Evolutionary conservation across 2,329 filamentous ascomycete species (phyloP).

Genomic region (Fusarium musae): DNA sequence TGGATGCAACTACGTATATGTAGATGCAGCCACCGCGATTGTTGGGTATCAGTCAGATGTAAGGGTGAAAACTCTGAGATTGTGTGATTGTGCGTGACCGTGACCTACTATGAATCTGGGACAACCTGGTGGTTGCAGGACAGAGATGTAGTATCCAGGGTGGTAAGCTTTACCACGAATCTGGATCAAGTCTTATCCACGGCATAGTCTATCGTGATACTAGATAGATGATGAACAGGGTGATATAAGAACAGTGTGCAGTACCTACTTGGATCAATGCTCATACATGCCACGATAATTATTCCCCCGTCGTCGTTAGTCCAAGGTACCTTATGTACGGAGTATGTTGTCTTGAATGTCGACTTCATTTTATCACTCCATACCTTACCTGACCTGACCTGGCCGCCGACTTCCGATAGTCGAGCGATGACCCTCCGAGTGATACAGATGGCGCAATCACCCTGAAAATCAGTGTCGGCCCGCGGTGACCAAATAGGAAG

Average conservation of each 20-base stretch:
- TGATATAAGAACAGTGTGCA: not conserved
- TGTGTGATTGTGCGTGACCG: not conserved
- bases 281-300: not conserved
- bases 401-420: constrained; percentile 5
- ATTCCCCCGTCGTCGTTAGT: not conserved
- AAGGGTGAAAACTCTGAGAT: not conserved
- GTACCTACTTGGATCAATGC: not conserved
- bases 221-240: not conserved
- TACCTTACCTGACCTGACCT: not conserved
- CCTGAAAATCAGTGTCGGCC: constrained; percentile 10
- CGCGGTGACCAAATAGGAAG: constrained; percentile 30
- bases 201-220: not conserved
- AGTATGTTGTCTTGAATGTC: not conserved
- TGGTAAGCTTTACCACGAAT: not conserved
- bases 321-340: not conserved
- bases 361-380: not conserved
- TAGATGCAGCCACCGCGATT: constrained; percentile 13
- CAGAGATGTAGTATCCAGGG: not conserved
- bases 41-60: constrained; percentile 3
- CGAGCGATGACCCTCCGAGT: not conserved
- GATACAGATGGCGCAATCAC: constrained; percentile 10
- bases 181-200: not conserved
- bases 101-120: constrained; percentile 8
- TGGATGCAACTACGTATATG: not conserved
- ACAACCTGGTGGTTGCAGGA: not conserved